A percentile compares a stretch with the other conserved stretches of the same genome.
Conservation (phyloP, 192 early-diverging fungal species). For the Backusella liffmaniae region DNA sequence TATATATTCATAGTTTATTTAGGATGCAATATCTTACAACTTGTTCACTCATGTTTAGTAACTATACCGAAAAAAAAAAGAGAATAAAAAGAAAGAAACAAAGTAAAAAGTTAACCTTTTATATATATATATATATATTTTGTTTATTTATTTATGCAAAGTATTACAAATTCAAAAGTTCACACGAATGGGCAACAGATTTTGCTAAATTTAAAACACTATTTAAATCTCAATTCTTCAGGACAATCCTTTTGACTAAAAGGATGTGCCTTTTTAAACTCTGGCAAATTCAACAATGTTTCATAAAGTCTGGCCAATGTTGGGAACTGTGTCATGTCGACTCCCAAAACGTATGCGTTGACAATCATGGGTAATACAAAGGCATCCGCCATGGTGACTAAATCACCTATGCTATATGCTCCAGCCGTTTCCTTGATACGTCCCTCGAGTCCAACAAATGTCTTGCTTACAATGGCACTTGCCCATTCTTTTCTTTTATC, state of each 20-base stretch:
- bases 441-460: slow-evolving; percentile 75
- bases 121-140: not conserved
- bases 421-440: slow-evolving; percentile 64
- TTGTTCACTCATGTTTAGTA: not conserved
- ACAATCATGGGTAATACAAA: slow-evolving; percentile 75
- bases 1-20: not conserved
- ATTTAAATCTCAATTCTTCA: slow-evolving; percentile 37
- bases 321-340: slow-evolving; percentile 75
- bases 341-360: slow-evolving; percentile 66
- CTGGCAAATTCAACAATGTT: slow-evolving; percentile 53
- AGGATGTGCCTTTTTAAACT: slow-evolving; percentile 66
- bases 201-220: not conserved
- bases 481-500: slow-evolving; percentile 59
- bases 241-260: slow-evolving; percentile 68
- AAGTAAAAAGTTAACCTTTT: not conserved
- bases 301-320: slow-evolving; percentile 59
- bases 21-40: not conserved
- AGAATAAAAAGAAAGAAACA: not conserved
- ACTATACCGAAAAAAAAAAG: not conserved
- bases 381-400: slow-evolving; percentile 83
- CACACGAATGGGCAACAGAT: not conserved
- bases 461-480: slow-evolving; percentile 48
- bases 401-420: slow-evolving; percentile 76
- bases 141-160: not conserved
- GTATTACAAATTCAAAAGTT: not conserved